Base-by-base conservation (phyloP, 495 filamentous ascomycete genomes). In the Neurospora discreta region DNA sequence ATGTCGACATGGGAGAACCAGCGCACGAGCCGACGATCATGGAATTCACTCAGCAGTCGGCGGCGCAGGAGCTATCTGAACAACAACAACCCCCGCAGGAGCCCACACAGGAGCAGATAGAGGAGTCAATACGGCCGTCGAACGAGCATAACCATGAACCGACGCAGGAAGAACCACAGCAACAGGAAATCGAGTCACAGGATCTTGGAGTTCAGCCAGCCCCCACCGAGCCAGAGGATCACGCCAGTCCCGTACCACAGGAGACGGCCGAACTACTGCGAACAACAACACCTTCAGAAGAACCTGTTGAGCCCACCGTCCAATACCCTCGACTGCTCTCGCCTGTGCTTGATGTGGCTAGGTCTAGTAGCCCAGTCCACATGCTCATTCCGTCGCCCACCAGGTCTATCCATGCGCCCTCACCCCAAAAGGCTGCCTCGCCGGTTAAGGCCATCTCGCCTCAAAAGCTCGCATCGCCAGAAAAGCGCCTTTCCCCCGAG, bases 181-280 rank as follows among this genome's bases (percentile, higher is more conserved):
- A 65, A 3, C 52, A 65, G 2, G 23, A 33, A 26, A 36, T 33
- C 3, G 52, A 33, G 52, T 65, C 26, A 36, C 52, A 33, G 15
- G 26, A 65, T 33, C 26, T 65, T 18, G 26, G 52, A 33, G 5
- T 65, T 18, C 13, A 65, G 2, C 73, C 38, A 11, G 70, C 58
- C 3, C 73, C 70, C 15, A 60, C 70, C 5, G 73, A 78, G 10
- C 72, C 69, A n/a, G 23, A 36, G 16, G 43, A 60, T 3, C 78
- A 78, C 68, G 73, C 79, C 1, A 77, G 76, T 5, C 39, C 71
- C 10, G 74, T 36, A 5, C 75, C 38, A 9, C 72, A 77, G 33
- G 74, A 79, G 20, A 75, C 88, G 0, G 93, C 91, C 77, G 87
- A 90, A 46, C 91, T 91, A 7, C 89, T 91, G 2, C 88, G 88